Evolutionary conservation across 106 monocot genomes (phyloP), one percentile per base, ranked within the genome.

Genomic region (Dactylorhiza incarnata): DNA sequence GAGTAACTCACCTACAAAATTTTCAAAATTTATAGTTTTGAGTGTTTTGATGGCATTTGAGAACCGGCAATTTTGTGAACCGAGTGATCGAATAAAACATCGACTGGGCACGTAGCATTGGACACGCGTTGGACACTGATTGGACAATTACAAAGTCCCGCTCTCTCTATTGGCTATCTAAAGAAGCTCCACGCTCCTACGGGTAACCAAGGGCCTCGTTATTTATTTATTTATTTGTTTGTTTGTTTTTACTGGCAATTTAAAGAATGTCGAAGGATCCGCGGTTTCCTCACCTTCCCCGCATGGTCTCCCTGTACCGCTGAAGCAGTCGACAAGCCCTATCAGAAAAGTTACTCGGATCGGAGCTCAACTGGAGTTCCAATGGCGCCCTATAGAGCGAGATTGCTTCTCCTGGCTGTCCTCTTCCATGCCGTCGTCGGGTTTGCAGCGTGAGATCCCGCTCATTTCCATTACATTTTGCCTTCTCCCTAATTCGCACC

Each of bases 321-420:
- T 2, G n/a, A 16, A 16, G 69, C 45, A 45, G 29, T 16, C 69
- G 43, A 17, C 45, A 46, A 16, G 17, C 45, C 45, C 45, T 7
- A 11, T 13, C 45, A 23, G 66, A 45, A 45, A 44, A 25, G 45
- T 6, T 17, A 22, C 62, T 53, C 47, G 50, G 5, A 12, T 37
- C 55, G 45, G 48, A 63, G 24, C 45, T 29, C 51, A 37, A 62
- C 69, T 29, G 71, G 48, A 45, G 63, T 13, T 24, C 20, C 24
- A n/a, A 90, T 87, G 90, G 87, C 87, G 75, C 73, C 63, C 16
- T 72, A 45, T 56, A 74, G 80, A 74, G 67, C 79, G 80, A 49
- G 70, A 22, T 75, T 82, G 16, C 78, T 88, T 17, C 45, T 82
- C 75, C 49, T 86, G 44, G 51, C 82, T 53, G 46, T 91, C 49